Conservation (phyloP, 768 basidiomycete genomes). For the Nevesoporus exiguus region DNA sequence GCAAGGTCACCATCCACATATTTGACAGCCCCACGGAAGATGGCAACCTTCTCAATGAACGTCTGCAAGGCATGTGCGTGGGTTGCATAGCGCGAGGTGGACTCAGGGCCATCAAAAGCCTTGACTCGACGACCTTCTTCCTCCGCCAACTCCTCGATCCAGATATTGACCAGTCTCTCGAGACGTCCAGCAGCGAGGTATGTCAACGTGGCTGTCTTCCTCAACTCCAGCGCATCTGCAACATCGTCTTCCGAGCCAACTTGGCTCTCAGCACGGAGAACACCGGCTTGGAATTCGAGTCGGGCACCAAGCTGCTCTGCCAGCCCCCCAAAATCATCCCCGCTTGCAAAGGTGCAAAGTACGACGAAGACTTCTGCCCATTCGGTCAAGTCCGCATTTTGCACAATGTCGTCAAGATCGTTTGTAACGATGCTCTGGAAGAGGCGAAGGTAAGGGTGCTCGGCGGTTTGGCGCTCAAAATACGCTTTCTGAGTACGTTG, state of each 20-base stretch:
- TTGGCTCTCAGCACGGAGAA: conserved; percentile 49
- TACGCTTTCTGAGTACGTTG: conserved; percentile 89
- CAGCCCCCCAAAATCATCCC: conserved; percentile 82
- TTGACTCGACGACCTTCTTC: conserved; percentile 62
- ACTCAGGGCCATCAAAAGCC: conserved; percentile 37
- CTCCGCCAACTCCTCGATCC: conserved; percentile 85
- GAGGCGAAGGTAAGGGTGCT: conserved; percentile 84
- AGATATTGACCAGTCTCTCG: conserved; percentile 85
- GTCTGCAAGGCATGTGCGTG: conserved; percentile 86
- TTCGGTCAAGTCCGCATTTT: conserved; percentile 91
- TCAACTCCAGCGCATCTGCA: conserved; percentile 40
- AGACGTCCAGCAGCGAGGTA: conserved; percentile 89
- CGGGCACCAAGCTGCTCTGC: conserved; percentile 90
- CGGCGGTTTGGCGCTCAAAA: conserved; percentile 76
- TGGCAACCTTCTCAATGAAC: conserved; percentile 94
- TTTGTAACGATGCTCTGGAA: conserved; percentile 93
- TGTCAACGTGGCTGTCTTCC: conserved; percentile 88
- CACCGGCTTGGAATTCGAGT: conserved; percentile 78
- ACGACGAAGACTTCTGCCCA: conserved; percentile 98
- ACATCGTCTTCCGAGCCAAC: conserved; percentile 41
- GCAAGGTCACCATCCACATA: conserved; percentile 74
- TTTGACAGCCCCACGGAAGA: conserved; percentile 84
- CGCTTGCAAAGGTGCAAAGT: conserved; percentile 85
- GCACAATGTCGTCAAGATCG: conserved; percentile 90
- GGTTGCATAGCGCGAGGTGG: conserved; percentile 64